Base-by-base conservation (phyloP, 768 basidiomycete genomes). In the Lyophyllum shimeji region DNA sequence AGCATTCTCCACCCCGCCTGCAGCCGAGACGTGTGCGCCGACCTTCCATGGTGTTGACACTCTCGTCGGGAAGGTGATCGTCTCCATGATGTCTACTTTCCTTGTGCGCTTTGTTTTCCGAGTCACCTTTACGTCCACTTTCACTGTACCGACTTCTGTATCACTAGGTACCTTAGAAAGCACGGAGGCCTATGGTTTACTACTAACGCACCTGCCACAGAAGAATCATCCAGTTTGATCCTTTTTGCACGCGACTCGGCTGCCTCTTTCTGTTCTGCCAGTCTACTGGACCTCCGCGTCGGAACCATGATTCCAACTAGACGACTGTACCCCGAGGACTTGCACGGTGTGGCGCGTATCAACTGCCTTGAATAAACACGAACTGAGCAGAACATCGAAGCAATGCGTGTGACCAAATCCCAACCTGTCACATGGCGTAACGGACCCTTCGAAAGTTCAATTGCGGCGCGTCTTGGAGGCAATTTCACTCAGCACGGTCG, bases 11-110 rank as follows among this genome's bases (percentile, higher is more conserved):
- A 93, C 82, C 1, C 93, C 93, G 2, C 90, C 91, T 0, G 85
- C 83, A 8, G 88, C 80, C 13, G 90, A 92, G 21, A 93, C 88
- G 64, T 95, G 93, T 3, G 91, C 90, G 1, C 93, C 93, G 12
- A 94, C 75, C 65, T 88, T 87, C 86, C 86, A 89, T 0, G 65
- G 62, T 43, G 74, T 79, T 0, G 65, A 56, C 20, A 54, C 23
- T 45, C 76, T 69, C n/a, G 65, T 58, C n/a, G 71, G 69, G 52
- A 72, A 67, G 4, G 52, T 44, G 27, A 34, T 55, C 7, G 56
- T 49, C 44, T 71, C 68, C 4, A 53, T 31, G 6, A 54, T 50
- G 12, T 44, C 17, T 21, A 52, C 24, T 40, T 59, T 61, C 1
- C 45, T 40, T 34, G 63, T 63, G 4, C 58, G 44, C 52, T 63